A percentile compares a stretch with the other conserved stretches of the same genome.
Evolutionary conservation across 176 grass and related monocot species (phyloP).

Genomic region (Bonia amplexicaulis): DNA sequence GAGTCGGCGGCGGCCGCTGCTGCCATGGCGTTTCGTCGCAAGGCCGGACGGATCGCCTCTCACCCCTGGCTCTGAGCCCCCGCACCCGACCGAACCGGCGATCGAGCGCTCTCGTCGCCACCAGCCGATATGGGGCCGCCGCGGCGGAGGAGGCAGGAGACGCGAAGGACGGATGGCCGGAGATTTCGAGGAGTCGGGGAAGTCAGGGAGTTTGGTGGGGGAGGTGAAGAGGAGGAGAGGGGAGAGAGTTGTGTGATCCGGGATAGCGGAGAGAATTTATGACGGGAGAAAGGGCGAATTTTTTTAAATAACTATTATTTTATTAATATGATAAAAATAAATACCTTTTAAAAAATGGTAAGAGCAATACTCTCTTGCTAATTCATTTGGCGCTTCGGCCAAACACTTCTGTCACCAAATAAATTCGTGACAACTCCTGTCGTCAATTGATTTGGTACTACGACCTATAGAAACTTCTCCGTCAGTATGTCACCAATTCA

Average conservation of each 20-base stretch:
- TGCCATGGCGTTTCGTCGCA: constrained; percentile 27
- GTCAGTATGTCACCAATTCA: too few relatives aligned
- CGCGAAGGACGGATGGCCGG: neutral
- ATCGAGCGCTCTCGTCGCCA: neutral
- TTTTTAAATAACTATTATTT: too few relatives aligned
- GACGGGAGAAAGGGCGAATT: neutral
- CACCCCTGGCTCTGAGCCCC: neutral
- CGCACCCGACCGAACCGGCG: constrained; percentile 10
- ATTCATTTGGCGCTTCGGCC: too few relatives aligned
- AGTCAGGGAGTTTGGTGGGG: constrained; percentile 24
- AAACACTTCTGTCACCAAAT: too few relatives aligned
- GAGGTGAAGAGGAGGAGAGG: neutral
- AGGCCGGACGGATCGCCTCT: constrained; percentile 1
- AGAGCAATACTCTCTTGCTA: too few relatives aligned
- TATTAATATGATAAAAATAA: too few relatives aligned
- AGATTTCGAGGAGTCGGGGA: neutral
- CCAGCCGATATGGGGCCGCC: neutral
- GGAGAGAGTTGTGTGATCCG: neutral
- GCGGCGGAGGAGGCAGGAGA: neutral
- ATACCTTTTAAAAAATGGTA: too few relatives aligned
- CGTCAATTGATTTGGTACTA: too few relatives aligned
- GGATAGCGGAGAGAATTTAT: constrained; percentile 12
- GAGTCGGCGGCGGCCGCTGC: constrained; percentile 20
- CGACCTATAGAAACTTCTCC: too few relatives aligned
- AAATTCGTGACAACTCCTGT: too few relatives aligned